Evolutionary conservation across 2,329 filamentous ascomycete genomes (phyloP).

Genomic region (Dothistroma pini): DNA sequence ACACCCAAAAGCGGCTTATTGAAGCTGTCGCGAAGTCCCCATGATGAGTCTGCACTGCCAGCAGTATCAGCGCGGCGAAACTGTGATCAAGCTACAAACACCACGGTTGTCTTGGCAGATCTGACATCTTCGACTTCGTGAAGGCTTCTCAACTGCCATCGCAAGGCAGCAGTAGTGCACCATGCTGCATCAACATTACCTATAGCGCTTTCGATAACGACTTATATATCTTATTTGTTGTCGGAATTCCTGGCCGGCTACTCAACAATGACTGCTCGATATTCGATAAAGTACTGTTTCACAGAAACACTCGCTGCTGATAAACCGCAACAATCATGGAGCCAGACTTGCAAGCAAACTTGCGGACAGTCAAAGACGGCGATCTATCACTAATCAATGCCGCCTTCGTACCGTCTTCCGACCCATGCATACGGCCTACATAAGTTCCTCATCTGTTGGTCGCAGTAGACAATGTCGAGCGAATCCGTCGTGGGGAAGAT

Average conservation of each 20-base stretch:
- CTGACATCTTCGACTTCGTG: neutral
- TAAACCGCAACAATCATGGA: neutral
- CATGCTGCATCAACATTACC: neutral
- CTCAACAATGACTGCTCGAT: no score
- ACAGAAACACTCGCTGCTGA: neutral
- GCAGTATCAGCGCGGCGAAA: neutral
- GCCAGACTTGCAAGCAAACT: neutral
- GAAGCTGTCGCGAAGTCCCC: constrained; percentile 19
- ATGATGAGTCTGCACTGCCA: neutral
- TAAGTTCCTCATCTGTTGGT: neutral
- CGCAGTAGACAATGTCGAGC: neutral
- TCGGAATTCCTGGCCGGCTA: no score
- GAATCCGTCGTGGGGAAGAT: neutral
- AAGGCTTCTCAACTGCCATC: neutral
- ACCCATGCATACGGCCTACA: neutral
- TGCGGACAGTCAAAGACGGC: neutral
- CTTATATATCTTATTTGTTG: neutral
- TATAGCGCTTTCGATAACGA: neutral
- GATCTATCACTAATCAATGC: neutral
- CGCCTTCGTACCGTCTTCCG: neutral
- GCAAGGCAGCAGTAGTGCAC: neutral
- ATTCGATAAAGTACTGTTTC: no score
- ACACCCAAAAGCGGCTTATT: constrained; percentile 39
- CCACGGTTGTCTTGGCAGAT: neutral
- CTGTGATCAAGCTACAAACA: neutral